Evolutionary conservation across 108 stramenopile species (phyloP), one percentile per base, ranked within the genome.

Genomic region (Asterionellopsis glacialis): DNA sequence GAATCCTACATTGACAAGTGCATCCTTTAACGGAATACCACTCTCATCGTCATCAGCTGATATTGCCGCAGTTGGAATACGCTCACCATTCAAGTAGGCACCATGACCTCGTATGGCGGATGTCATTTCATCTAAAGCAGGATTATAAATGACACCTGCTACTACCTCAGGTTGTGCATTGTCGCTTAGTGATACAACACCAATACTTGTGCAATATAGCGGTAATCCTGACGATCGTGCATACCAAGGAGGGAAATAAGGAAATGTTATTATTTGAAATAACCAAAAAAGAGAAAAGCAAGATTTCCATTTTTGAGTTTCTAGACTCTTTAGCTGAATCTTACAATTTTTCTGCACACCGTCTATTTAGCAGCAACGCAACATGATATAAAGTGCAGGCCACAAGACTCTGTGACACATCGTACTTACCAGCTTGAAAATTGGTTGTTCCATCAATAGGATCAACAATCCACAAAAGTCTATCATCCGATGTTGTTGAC

Each of bases 1-100:
- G 55, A 72, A 79, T n/a, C 77, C 77, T 0, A 79, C 74, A 55
- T 79, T 79, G 70, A 79, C 68, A 4, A 77, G 69, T 15, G 76
- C 62, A 55, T 77, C 41, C 5, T 48, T 21, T 16, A 48, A 38
- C 39, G 39, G 22, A 68, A 38, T 1, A 65, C 39, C 33, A 33
- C 7, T 7, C 2, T 33, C 38, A 50, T 40, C 41, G 10, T 33
- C 7, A 33, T 33, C 33, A 33, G 33, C 5, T 33, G 33, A 33
- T 7, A 7, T 5, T 33, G 33, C 27, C 16, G 27, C 23, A 13
- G 47, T 48, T 21, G 48, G 38, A 57, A 72, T 51, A 14, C 63
- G 61, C 22, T 73, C n/a, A 45, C 74, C 74, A 58, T 79, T 79
- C 13, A 79, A 21, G 45, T 75, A 79, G 19, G 61, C 64, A 27